phyloP scores from a whole-genome alignment of 2,329 filamentous ascomycete genomes.

The Epichloe aotearoae region DNA sequence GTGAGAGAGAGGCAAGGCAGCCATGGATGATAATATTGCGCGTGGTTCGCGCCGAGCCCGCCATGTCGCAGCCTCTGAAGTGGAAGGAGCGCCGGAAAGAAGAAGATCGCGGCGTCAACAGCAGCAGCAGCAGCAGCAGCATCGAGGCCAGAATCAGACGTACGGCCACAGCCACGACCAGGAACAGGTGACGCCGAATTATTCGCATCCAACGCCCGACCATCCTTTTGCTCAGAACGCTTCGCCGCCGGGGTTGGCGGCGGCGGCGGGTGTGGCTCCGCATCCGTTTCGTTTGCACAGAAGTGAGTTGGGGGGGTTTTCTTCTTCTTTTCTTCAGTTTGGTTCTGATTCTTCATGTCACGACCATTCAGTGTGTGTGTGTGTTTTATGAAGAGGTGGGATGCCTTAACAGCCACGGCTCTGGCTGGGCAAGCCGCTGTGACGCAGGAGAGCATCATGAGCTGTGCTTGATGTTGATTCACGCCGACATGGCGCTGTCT shows the following conservation, averaged over 20 bases:
- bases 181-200: conserved; percentile 6
- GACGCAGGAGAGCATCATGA: no score
- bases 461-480: no score
- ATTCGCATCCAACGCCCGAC: conserved; percentile 10
- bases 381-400: no score
- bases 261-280: conserved; percentile 16
- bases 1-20: not conserved
- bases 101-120: not conserved
- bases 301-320: conserved; percentile 15
- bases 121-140: conserved; percentile 6
- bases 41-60: conserved; percentile 19
- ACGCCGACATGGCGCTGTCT: not conserved
- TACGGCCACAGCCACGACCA: conserved; percentile 2
- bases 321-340: not conserved
- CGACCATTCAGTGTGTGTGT: not conserved
- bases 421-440: no score
- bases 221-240: conserved; percentile 2
- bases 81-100: not conserved
- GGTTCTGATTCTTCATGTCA: not conserved
- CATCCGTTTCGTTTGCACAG: conserved; percentile 25
- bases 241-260: conserved; percentile 7
- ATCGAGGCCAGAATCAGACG: conserved; percentile 5
- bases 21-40: conserved; percentile 17
- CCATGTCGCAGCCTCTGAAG: conserved; percentile 10
- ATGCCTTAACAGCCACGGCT: no score